Percentiles rank a stretch among this genome's conserved stretches.
Conservation (phyloP, 2,329 filamentous ascomycete species). For the Penicillium sp. region DNA sequence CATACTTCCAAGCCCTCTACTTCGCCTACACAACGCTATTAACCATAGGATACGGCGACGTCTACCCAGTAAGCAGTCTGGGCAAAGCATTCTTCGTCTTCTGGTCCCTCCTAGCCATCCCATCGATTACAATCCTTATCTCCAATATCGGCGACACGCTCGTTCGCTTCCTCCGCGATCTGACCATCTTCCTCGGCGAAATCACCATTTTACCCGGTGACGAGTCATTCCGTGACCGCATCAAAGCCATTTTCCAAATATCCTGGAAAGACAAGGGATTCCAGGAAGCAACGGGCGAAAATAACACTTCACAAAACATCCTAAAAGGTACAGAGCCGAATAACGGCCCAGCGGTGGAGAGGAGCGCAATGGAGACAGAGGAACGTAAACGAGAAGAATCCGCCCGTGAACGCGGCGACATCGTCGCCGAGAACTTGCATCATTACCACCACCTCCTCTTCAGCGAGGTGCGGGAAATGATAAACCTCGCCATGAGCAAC, state of each 20-base stretch:
- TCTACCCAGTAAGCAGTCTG: conserved; percentile 31
- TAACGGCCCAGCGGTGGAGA: conserved; percentile 1
- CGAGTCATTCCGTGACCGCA: conserved; percentile 30
- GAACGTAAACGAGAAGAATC: conserved; percentile 41
- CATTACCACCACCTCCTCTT: conserved; percentile 46
- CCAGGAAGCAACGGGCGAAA: conserved; percentile 15
- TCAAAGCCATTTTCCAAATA: conserved; percentile 25
- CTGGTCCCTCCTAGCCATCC: conserved; percentile 40
- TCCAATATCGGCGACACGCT: conserved; percentile 38
- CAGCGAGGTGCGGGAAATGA: conserved; percentile 38
- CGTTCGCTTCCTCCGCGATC: conserved; percentile 51
- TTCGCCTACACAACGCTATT: conserved; percentile 38
- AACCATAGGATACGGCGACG: conserved; percentile 41
- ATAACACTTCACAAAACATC: neutral
- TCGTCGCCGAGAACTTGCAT: conserved; percentile 45
- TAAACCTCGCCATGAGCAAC: conserved; percentile 32
- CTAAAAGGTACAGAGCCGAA: conserved; percentile 6
- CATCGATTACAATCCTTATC: conserved; percentile 40
- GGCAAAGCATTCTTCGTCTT: conserved; percentile 40
- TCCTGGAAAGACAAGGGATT: conserved; percentile 19
- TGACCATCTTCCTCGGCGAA: conserved; percentile 54
- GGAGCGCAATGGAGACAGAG: conserved; percentile 42
- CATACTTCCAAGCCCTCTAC: conserved; percentile 39
- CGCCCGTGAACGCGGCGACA: conserved; percentile 42
- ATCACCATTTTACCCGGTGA: conserved; percentile 53